Conservation (phyloP, 2,329 filamentous ascomycete genomes). For the Nannizzia gypsea region DNA sequence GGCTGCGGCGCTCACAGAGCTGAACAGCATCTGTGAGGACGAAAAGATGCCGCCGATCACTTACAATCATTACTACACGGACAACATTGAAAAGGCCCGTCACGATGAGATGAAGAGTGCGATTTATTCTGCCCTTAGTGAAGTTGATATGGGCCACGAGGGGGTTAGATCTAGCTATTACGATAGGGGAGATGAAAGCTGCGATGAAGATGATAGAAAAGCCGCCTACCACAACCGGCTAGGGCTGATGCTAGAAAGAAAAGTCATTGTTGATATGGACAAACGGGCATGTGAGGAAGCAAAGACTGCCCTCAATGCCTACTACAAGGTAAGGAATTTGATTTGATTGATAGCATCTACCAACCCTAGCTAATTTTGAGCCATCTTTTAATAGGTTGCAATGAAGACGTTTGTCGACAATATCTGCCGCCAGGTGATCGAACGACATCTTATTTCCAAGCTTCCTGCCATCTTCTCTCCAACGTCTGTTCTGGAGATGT, state of each 20-base stretch:
- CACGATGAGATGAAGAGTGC: background rate
- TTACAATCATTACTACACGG: background rate
- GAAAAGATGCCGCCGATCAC: background rate
- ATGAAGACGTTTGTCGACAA: background rate
- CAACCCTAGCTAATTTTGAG: background rate
- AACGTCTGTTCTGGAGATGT: background rate
- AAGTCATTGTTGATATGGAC: slow-evolving; percentile 16
- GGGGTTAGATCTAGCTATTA: too few species aligned
- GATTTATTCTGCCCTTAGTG: background rate
- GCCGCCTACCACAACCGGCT: background rate
- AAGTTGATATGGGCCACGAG: background rate
- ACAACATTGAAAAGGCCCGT: background rate
- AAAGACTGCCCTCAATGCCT: slow-evolving; percentile 15
- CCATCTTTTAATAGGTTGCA: background rate
- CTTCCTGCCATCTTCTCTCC: background rate
- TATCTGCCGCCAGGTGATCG: background rate
- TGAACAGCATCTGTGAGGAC: background rate
- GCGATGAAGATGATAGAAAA: too few species aligned
- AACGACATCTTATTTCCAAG: background rate
- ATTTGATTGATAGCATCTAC: background rate
- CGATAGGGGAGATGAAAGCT: too few species aligned
- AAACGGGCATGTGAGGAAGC: slow-evolving; percentile 18
- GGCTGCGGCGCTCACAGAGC: background rate
- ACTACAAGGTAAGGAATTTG: slow-evolving; percentile 18
- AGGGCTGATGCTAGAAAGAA: background rate